Evolutionary conservation across 768 basidiomycete species (phyloP).

Genomic region (Kwoniella bestiolae): DNA sequence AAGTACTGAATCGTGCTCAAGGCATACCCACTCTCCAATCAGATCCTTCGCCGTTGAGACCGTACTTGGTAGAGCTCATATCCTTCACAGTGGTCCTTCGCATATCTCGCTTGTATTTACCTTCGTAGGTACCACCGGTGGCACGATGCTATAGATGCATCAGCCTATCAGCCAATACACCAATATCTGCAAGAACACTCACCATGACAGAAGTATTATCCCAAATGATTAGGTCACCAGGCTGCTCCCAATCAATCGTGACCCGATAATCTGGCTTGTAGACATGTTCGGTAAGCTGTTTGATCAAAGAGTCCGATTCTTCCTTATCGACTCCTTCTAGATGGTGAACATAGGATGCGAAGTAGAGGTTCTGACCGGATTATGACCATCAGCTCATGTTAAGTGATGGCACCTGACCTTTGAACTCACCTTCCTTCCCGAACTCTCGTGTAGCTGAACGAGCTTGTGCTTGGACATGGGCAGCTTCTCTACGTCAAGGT

Average conservation of each 20-base stretch:
- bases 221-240: slow-evolving; percentile 35
- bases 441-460: slow-evolving; percentile 27
- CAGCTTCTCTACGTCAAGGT: slow-evolving; percentile 23
- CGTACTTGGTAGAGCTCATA: slow-evolving; percentile 22
- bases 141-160: slow-evolving; percentile 32
- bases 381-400: slow-evolving; percentile 19
- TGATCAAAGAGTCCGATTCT: slow-evolving; percentile 24
- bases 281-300: slow-evolving; percentile 26
- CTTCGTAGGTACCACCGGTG: slow-evolving; percentile 24
- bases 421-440: slow-evolving; percentile 19
- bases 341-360: slow-evolving; percentile 26
- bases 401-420: neutral
- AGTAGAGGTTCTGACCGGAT: slow-evolving; percentile 17
- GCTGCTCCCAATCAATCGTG: slow-evolving; percentile 28
- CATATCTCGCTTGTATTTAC: slow-evolving; percentile 31
- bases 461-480: slow-evolving; percentile 33
- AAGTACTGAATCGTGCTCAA: slow-evolving; percentile 3
- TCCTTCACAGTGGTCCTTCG: slow-evolving; percentile 27
- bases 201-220: slow-evolving; percentile 20
- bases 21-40: slow-evolving; percentile 31
- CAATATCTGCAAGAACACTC: no score
- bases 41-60: slow-evolving; percentile 19
- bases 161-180: no score
- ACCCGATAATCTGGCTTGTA: slow-evolving; percentile 28
- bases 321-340: slow-evolving; percentile 31